Evolutionary conservation across 768 basidiomycete genomes (phyloP).

Genomic region (Kwoniella botswanensis): DNA sequence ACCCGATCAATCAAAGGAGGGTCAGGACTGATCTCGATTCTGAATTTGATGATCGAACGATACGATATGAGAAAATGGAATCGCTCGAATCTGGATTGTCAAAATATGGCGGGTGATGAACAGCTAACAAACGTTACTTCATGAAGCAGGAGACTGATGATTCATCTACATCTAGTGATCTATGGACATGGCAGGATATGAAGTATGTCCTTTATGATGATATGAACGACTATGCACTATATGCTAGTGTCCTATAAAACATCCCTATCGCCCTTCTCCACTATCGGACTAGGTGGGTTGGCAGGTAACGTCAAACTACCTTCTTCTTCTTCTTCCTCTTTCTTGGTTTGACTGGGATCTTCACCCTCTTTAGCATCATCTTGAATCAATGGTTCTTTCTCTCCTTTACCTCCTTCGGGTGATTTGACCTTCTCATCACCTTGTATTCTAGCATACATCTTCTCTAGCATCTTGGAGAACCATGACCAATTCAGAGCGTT

Average conservation of each 20-base stretch:
- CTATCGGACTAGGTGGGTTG: slow-evolving; percentile 27
- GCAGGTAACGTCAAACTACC: slow-evolving; percentile 26
- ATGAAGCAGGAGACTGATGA: background rate
- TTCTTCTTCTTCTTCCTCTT: slow-evolving; percentile 14
- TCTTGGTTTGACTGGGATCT: background rate
- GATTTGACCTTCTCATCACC: slow-evolving; percentile 23
- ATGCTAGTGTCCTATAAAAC: slow-evolving; percentile 1
- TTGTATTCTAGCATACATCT: slow-evolving; percentile 40
- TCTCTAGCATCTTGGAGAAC: slow-evolving; percentile 54
- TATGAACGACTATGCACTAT: background rate
- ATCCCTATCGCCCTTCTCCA: slow-evolving; percentile 6
- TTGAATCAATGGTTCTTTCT: slow-evolving; percentile 18
- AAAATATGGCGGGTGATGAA: too few species aligned
- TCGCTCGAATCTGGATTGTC: too few species aligned
- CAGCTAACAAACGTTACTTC: too few species aligned
- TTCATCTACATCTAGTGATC: background rate
- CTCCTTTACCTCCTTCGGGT: background rate
- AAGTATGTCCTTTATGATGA: background rate
- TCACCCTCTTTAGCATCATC: slow-evolving; percentile 3
- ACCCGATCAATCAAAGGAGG: background rate
- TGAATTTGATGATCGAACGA: too few species aligned
- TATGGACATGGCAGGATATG: background rate
- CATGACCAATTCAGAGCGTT: slow-evolving; percentile 71
- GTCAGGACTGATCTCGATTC: too few species aligned
- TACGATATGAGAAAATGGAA: too few species aligned